phyloP scores from a whole-genome alignment of 2,329 filamentous ascomycete species.

The Aspergillus texensis region DNA sequence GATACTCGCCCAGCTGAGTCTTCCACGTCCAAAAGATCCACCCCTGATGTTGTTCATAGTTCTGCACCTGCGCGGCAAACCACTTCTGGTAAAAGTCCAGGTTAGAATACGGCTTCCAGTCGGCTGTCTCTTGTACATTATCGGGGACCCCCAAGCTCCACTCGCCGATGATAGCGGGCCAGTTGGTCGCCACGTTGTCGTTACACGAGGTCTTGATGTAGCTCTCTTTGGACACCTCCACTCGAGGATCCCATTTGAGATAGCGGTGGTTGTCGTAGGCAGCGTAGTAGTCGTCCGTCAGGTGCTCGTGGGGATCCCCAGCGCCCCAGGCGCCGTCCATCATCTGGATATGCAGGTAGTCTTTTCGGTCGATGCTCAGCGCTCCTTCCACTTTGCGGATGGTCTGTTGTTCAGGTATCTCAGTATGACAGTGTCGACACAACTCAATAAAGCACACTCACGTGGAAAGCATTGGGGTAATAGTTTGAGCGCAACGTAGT shows the following conservation, averaged over 20 bases:
- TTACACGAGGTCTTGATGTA: slow-evolving; percentile 58
- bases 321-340: slow-evolving; percentile 60
- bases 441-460: slow-evolving; percentile 19
- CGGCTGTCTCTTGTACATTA: slow-evolving; percentile 48
- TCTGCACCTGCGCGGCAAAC: slow-evolving; percentile 59
- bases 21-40: slow-evolving; percentile 67
- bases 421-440: background rate
- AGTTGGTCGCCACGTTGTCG: slow-evolving; percentile 47
- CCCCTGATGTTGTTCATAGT: slow-evolving; percentile 58
- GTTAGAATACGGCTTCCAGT: slow-evolving; percentile 48
- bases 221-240: slow-evolving; percentile 48
- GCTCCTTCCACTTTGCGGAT: slow-evolving; percentile 55
- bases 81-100: slow-evolving; percentile 58
- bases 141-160: slow-evolving; percentile 59
- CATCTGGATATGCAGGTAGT: slow-evolving; percentile 57
- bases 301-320: slow-evolving; percentile 53
- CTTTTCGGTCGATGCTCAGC: slow-evolving; percentile 45
- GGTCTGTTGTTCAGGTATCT: slow-evolving; percentile 23
- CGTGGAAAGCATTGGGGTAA: slow-evolving; percentile 52
- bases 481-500: slow-evolving; percentile 45
- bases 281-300: slow-evolving; percentile 48
- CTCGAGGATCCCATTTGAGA: slow-evolving; percentile 53
- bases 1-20: slow-evolving; percentile 43
- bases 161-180: slow-evolving; percentile 60
- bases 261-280: slow-evolving; percentile 64